These are phyloP conservation scores for Geotrichum ghanense DNA, from an alignment of 805 yeast genomes.

Conservation along the genomic window DNA sequence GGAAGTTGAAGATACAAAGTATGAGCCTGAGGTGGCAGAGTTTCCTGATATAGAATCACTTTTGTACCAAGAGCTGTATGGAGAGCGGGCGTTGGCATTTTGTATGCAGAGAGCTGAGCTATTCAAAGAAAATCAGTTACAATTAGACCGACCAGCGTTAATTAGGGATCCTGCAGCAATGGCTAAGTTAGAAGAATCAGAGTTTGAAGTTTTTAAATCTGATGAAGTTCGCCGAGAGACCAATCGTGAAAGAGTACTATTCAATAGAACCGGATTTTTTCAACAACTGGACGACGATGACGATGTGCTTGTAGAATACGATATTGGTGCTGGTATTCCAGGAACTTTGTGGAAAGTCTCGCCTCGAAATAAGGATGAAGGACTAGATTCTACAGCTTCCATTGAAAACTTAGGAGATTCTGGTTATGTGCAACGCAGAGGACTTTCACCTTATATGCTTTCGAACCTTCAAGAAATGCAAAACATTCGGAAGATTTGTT, in stretches of 20 bases:
- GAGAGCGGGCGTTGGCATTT: conserved; percentile 66
- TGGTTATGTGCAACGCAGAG: conserved; percentile 28
- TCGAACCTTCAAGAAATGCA: conserved; percentile 72
- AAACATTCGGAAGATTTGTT: conserved; percentile 76
- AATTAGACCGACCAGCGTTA: conserved; percentile 58
- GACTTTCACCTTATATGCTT: conserved; percentile 49
- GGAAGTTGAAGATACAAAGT: conserved; percentile 18
- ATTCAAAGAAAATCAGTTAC: conserved; percentile 49
- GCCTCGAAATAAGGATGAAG: conserved; percentile 29
- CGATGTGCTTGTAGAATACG: conserved; percentile 55
- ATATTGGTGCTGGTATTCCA: conserved; percentile 72
- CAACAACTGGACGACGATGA: conserved; percentile 25
- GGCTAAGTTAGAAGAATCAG: conserved; percentile 37
- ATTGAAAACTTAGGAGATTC: conserved; percentile 36
- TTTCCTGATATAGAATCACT: conserved; percentile 58
- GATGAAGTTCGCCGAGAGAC: conserved; percentile 19
- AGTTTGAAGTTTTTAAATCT: conserved; percentile 12
- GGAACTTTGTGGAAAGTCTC: conserved; percentile 28
- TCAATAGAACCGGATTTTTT: conserved; percentile 10
- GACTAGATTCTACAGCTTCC: conserved; percentile 36
- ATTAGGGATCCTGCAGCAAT: conserved; percentile 55
- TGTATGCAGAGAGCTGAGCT: conserved; percentile 57
- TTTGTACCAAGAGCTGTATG: conserved; percentile 76
- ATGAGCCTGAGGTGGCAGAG: conserved; percentile 5
- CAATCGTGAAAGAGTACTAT: conserved; percentile 20